These are phyloP conservation scores for Gyromitra esculenta DNA, from an alignment of 2,329 filamentous ascomycete genomes.

Conservation along the genomic window DNA sequence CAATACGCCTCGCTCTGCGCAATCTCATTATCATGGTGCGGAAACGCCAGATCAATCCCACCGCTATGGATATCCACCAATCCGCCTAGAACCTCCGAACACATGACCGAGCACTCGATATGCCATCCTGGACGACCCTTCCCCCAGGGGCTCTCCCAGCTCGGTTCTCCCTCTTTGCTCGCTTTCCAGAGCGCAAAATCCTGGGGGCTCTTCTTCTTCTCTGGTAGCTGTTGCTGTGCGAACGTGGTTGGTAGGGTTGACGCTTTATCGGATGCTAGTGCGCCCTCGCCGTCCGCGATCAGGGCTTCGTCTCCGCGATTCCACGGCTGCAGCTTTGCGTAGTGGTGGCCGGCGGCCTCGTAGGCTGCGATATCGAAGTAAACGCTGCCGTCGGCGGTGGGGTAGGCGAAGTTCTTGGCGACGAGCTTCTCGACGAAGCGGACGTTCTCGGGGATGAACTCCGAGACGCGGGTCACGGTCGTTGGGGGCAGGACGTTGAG, in stretches of 20 bases:
- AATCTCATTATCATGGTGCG: conserved; percentile 91
- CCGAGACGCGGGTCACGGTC: conserved; percentile 86
- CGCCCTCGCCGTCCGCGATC: conserved; percentile 88
- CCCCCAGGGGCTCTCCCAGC: conserved; percentile 89
- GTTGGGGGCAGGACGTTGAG: conserved; percentile 87
- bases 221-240: conserved; percentile 59
- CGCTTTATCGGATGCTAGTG: conserved; percentile 63
- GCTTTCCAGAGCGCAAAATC: conserved; percentile 97
- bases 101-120: conserved; percentile 97
- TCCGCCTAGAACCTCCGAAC: conserved; percentile 82
- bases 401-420: conserved; percentile 85
- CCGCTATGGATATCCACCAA: conserved; percentile 93
- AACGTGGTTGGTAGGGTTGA: conserved; percentile 42
- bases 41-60: conserved; percentile 89
- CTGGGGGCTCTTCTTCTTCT: conserved; percentile 74
- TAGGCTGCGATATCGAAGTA: conserved; percentile 93
- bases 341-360: conserved; percentile 83
- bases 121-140: conserved; percentile 92
- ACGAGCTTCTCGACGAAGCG: conserved; percentile 84
- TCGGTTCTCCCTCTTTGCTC: conserved; percentile 89
- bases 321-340: conserved; percentile 85
- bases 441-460: conserved; percentile 88
- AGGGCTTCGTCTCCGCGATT: conserved; percentile 84
- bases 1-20: conserved; percentile 91
- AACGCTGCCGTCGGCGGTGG: conserved; percentile 78